A percentile compares a stretch with the other conserved stretches of the same genome.
Conservation (phyloP, 2,329 filamentous ascomycete genomes). For the Cordyceps sp. region DNA sequence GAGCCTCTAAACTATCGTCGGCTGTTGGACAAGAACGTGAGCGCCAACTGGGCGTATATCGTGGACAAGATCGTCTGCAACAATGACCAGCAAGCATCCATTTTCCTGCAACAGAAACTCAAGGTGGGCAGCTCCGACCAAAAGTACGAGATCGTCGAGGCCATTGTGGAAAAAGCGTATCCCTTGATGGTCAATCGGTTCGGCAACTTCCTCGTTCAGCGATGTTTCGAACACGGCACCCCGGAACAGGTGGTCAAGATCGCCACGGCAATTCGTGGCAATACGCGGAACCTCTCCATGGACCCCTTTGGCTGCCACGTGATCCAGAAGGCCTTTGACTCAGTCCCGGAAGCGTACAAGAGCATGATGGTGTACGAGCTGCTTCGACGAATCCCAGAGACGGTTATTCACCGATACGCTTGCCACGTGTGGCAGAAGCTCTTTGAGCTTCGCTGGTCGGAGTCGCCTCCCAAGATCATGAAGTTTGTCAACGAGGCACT, state of each 20-base stretch:
- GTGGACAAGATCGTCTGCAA: constrained; percentile 99
- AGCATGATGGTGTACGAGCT: constrained; percentile 98
- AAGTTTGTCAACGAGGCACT: constrained; percentile 92
- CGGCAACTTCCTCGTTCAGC: constrained; percentile 94
- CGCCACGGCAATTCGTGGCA: constrained; percentile 82
- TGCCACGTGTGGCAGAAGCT: constrained; percentile 99
- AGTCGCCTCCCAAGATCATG: constrained; percentile 95
- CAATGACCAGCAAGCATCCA: constrained; percentile 97
- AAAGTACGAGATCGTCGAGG: constrained; percentile 93
- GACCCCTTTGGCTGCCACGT: constrained; percentile 98
- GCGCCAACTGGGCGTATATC: constrained; percentile 98
- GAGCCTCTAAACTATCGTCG: constrained; percentile 95
- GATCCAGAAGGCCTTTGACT: constrained; percentile 96
- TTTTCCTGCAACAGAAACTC: constrained; percentile 96
- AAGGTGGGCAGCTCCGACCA: constrained; percentile 91
- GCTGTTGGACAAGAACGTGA: constrained; percentile 85
- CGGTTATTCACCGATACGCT: constrained; percentile 94
- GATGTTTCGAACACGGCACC: constrained; percentile 96
- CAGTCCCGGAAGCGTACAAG: constrained; percentile 94
- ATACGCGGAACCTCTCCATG: constrained; percentile 90
- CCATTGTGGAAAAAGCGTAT: constrained; percentile 89
- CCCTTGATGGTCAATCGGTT: constrained; percentile 97
- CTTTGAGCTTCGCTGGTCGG: constrained; percentile 91
- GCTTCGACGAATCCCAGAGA: constrained; percentile 87
- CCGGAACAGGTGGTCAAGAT: constrained; percentile 90